Base-by-base conservation (phyloP, 2,329 filamentous ascomycete genomes). In the Aureobasidium sp. region DNA sequence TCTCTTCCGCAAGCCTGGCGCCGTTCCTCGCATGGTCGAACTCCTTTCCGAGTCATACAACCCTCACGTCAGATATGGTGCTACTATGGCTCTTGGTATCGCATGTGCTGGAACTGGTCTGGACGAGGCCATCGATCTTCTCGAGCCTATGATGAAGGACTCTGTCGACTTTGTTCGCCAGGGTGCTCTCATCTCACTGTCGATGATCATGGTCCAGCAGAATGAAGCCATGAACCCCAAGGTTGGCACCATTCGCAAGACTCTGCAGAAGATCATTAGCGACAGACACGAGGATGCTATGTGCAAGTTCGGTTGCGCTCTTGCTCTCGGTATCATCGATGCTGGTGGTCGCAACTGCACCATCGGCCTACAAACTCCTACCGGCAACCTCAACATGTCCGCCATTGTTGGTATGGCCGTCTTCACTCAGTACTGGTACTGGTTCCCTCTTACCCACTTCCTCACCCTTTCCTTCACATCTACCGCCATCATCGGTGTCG, bases 381-480 rank as follows among this genome's bases (percentile, higher is more conserved):
- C 93, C 0, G 95, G 95, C 66, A 99, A 97, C 73, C 85, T 99
- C 67, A 97, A 99, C 81, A 97, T 99, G 92, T 87, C 92, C 20
- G 95, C 91, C 65, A 96, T 99, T 67, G 92, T 99, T 20, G 95
- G 94, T 68, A 96, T 96, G 87, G 93, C 91, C 31, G 89, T 99
- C 60, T 99, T 99, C 78, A 96, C 92, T 9, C 94, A 99, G 75
- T 99, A 99, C 80, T 99, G 94, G 94, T 99, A 99, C 80, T 99
- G 94, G 94, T 99, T 99, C 84, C 94, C 94, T 64, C 88, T 97
- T 70, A 96, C 94, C 34, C 94, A 99, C 77, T 99, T 99, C 85
- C 76, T 99, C 63, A 95, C 93, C 0, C 82, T 99, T 65, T 92
- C 91, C 70, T 97, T 99, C 77, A 91, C 90, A n/a, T 94, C 94